A percentile compares a stretch with the other conserved stretches of the same genome.
Conservation (phyloP, 306 rosid species). For the Cicer yamashitae region DNA sequence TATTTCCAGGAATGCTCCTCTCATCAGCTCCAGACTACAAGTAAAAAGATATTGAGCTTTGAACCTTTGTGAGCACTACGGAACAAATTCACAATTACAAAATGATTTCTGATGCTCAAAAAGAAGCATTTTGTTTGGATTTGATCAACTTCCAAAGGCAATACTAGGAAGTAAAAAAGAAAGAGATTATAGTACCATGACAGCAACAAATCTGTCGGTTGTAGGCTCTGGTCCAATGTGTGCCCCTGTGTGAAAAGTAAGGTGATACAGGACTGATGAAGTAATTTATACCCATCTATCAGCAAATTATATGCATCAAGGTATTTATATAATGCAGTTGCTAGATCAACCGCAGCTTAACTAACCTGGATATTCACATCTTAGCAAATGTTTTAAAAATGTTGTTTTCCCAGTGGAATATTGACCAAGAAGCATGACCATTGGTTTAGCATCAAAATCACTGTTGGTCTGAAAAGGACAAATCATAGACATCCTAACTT, state of each 20-base stretch:
- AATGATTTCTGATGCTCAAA: not conserved
- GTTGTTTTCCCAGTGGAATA: constrained; percentile 99
- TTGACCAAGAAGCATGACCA: constrained; percentile 97
- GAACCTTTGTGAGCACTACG: constrained; percentile 23
- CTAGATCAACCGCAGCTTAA: constrained; percentile 41
- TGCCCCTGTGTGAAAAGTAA: constrained; percentile 64
- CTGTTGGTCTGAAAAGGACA: constrained; percentile 64
- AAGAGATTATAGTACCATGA: constrained; percentile 68
- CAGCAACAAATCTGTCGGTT: constrained; percentile 93
- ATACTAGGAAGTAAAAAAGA: not conserved
- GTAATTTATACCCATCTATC: constrained; percentile 13
- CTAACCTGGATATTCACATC: constrained; percentile 88
- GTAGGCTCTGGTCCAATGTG: constrained; percentile 99
- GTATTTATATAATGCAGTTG: constrained; percentile 32
- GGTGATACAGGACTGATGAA: constrained; percentile 11
- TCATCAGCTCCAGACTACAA: constrained; percentile 92
- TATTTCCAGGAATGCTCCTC: constrained; percentile 97
- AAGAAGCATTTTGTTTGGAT: not conserved
- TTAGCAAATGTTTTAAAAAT: constrained; percentile 82
- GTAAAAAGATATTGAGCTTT: constrained; percentile 38
- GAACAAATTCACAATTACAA: not conserved
- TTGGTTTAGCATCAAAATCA: constrained; percentile 96
- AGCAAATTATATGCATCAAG: constrained; percentile 8
- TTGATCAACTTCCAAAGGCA: constrained; percentile 1
- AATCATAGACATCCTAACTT: constrained; percentile 40